phyloP scores from a whole-genome alignment of 495 filamentous ascomycete species.

The Penicillium alfredii region DNA sequence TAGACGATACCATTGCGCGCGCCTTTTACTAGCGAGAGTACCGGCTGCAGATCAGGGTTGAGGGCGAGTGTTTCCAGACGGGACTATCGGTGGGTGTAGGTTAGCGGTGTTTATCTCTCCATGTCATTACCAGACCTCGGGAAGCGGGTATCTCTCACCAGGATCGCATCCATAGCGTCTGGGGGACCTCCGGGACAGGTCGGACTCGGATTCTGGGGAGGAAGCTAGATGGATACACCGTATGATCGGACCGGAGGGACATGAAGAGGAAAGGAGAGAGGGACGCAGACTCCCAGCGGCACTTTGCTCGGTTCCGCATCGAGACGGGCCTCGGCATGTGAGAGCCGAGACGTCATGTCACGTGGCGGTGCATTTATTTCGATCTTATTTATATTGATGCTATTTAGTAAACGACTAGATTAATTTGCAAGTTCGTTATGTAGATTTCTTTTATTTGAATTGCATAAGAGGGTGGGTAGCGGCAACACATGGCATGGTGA shows the following conservation, averaged over 20 bases:
- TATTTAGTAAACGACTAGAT: no score
- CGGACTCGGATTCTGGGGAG: conserved; percentile 12
- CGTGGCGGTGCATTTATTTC: no score
- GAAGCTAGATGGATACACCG: no score
- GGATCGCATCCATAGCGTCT: conserved; percentile 37
- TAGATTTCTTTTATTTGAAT: no score
- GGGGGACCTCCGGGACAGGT: conserved; percentile 32
- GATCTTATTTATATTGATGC: no score
- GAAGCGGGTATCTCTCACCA: no score
- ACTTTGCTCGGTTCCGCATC: conserved; percentile 25
- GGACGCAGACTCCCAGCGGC: conserved; percentile 15
- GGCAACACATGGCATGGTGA: no score
- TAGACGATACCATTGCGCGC: conserved; percentile 96
- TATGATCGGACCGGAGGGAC: conserved; percentile 8
- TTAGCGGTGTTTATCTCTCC: conserved; percentile 7
- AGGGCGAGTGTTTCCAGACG: conserved; percentile 64
- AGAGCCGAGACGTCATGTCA: conserved; percentile 40
- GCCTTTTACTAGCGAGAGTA: conserved; percentile 79
- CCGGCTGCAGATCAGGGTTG: conserved; percentile 74
- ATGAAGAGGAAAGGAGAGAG: conserved; percentile 5
- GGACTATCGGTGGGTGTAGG: conserved; percentile 15
- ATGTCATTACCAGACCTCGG: no score
- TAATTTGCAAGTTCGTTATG: background rate
- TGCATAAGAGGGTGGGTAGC: no score
- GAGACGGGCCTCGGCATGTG: conserved; percentile 43